Base-by-base conservation (phyloP, 108 stramenopile species). In the Skeletonema grethae region DNA sequence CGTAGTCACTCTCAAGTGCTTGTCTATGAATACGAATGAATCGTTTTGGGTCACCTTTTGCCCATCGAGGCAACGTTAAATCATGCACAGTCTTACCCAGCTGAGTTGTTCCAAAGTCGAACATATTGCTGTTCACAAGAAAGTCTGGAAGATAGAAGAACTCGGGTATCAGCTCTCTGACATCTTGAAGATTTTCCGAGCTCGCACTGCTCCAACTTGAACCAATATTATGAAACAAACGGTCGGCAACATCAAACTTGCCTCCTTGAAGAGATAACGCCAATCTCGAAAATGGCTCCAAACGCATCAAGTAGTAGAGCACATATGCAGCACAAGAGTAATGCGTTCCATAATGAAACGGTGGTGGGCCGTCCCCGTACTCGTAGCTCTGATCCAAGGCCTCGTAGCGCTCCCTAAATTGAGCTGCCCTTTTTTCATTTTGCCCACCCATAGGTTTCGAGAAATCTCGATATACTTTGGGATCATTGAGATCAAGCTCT, bases 261-360 rank as follows among this genome's bases (percentile, higher is more conserved):
- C 98, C 98, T 34, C 96, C 96, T 83, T 99, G 96, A 35, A 99
- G 82, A 9, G 93, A 82, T 25, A 93, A 58, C n/a, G 97, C 97
- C 45, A 98, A 69, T 18, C 91, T 73, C 1, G 95, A 90, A 75
- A 97, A 99, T 0, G 99, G 99, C 68, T 98, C 97, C 20, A 97
- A 70, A 16, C 99, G 91, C 84, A 98, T 90, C 38, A 99, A 79
- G 77, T 97, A 99, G 77, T 98, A 94, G 22, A 98, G 81, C 0
- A 98, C 97, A 78, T 98, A 97, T 1, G 95, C 98, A 18, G 97
- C 92, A 63, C 95, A 97, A 28, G 93, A 95, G 72, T 98, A 99
- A 80, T 98, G 98, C 1, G 97, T 97, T 43, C 99, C 99, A 75
- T 98, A 99, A 83, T 98, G 95, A 61, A 98, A 98, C 4, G 97